Conservation (phyloP, 2,329 filamentous ascomycete genomes). For the Malbranchea cinnamomea region DNA sequence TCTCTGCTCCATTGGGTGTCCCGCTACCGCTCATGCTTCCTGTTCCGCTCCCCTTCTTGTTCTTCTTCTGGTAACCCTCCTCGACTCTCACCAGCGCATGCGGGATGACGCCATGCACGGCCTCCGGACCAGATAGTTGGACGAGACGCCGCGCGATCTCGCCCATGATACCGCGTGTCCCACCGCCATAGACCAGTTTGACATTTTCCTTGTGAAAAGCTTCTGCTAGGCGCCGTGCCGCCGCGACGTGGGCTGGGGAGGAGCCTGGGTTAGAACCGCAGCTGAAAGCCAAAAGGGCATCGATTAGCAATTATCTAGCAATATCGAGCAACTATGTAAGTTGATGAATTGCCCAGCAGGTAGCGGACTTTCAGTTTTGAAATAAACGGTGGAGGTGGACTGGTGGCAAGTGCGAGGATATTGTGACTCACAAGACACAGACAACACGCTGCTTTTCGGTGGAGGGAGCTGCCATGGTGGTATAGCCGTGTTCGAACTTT, state of each 20-base stretch:
- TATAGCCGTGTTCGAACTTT: too few species aligned
- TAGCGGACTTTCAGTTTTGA: constrained; percentile 7
- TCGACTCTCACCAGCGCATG: constrained; percentile 69
- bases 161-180: constrained; percentile 90
- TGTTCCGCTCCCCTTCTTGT: constrained; percentile 22
- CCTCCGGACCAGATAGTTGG: constrained; percentile 59
- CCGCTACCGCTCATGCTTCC: too few species aligned
- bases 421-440: constrained; percentile 59
- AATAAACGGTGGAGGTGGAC: neutral
- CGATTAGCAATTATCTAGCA: too few species aligned
- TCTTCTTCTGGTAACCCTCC: constrained; percentile 15
- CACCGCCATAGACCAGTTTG: constrained; percentile 82
- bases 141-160: constrained; percentile 80
- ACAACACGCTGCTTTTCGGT: constrained; percentile 45
- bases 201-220: constrained; percentile 64
- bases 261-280: constrained; percentile 69
- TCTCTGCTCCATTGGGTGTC: too few species aligned
- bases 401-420: constrained; percentile 1
- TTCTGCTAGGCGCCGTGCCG: constrained; percentile 59
- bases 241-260: constrained; percentile 58
- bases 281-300: constrained; percentile 26
- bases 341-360: too few species aligned
- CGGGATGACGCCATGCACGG: constrained; percentile 90
- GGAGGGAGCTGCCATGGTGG: constrained; percentile 1
- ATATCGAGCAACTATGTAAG: too few species aligned